These are phyloP conservation scores for Tricholoma hemisulphureum DNA, from an alignment of 768 basidiomycete genomes.

Conservation along the genomic window DNA sequence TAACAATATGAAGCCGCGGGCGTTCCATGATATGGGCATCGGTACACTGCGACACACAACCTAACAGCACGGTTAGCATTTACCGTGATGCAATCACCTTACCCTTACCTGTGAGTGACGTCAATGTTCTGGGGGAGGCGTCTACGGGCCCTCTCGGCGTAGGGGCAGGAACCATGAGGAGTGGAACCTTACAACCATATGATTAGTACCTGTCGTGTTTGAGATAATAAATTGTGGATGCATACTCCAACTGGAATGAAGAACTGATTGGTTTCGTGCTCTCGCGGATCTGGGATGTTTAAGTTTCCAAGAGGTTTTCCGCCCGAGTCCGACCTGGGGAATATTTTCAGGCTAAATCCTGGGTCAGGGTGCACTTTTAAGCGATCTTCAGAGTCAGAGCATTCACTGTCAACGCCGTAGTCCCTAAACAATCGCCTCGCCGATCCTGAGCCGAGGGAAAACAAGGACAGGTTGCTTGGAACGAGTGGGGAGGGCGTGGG, in stretches of 20 bases:
- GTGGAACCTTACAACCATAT: constrained; percentile 32
- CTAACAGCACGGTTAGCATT: background rate
- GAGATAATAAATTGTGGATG: constrained; percentile 7
- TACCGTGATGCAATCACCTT: background rate
- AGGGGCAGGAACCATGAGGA: constrained; percentile 41
- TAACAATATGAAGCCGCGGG: constrained; percentile 1
- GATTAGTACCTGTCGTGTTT: background rate
- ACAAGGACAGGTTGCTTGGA: constrained; percentile 45
- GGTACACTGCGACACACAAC: background rate
- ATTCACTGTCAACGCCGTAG: constrained; percentile 38
- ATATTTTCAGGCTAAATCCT: background rate
- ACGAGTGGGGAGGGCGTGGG: constrained; percentile 45
- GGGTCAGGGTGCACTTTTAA: constrained; percentile 2
- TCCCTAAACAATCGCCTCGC: constrained; percentile 42
- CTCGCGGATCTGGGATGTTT: constrained; percentile 22
- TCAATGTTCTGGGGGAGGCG: constrained; percentile 16
- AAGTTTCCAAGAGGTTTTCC: constrained; percentile 7
- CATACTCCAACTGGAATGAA: constrained; percentile 48
- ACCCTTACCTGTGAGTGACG: constrained; percentile 24
- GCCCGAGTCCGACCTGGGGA: constrained; percentile 5
- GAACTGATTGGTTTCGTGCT: constrained; percentile 42
- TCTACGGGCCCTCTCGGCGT: constrained; percentile 23
- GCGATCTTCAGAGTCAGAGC: constrained; percentile 21
- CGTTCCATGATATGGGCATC: background rate
- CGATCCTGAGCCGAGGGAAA: constrained; percentile 40